Evolutionary conservation across 352 stramenopile genomes (phyloP).

Genomic region (Pythium phragmiticola): DNA sequence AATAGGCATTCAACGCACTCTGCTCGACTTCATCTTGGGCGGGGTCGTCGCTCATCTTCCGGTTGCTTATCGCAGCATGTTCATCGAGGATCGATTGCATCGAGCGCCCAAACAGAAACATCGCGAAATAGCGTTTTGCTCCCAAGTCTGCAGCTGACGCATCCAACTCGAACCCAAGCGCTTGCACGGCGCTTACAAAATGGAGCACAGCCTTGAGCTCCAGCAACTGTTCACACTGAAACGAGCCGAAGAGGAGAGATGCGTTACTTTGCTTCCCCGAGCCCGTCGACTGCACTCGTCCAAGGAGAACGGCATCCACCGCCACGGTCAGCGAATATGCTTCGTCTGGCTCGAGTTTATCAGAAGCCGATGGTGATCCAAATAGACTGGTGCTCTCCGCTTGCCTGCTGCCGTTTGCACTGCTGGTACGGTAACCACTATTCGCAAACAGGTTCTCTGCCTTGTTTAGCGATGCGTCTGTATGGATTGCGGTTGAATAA

Average conservation of each 20-base stretch:
- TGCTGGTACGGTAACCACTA: background rate
- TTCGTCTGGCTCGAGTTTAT: slow-evolving; percentile 23
- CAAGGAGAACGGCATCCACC: slow-evolving; percentile 25
- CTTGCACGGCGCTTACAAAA: slow-evolving; percentile 70
- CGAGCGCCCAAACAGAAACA: slow-evolving; percentile 61
- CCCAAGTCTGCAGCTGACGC: slow-evolving; percentile 71
- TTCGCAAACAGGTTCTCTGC: slow-evolving; percentile 68
- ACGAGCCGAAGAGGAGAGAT: slow-evolving; percentile 57
- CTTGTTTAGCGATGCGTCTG: slow-evolving; percentile 57
- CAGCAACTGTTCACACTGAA: slow-evolving; percentile 63
- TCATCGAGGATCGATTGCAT: slow-evolving; percentile 44
- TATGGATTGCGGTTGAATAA: slow-evolving; percentile 70
- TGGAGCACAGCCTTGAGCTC: slow-evolving; percentile 70
- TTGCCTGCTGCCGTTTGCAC: background rate
- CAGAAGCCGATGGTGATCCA: slow-evolving; percentile 1
- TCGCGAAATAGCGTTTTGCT: slow-evolving; percentile 74
- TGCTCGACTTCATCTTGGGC: slow-evolving; percentile 16
- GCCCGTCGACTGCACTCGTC: slow-evolving; percentile 3
- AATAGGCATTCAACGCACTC: slow-evolving; percentile 13
- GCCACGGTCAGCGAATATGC: slow-evolving; percentile 22
- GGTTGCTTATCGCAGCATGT: slow-evolving; percentile 23
- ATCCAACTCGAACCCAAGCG: slow-evolving; percentile 76
- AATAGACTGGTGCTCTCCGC: background rate
- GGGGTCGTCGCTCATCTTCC: slow-evolving; percentile 22
- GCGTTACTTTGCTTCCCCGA: slow-evolving; percentile 34